A percentile compares a stretch with the other conserved stretches of the same genome.
These are phyloP conservation scores for Paraconiothyrium brasiliense DNA, from an alignment of 2,329 filamentous ascomycete species.

Conservation along the genomic window DNA sequence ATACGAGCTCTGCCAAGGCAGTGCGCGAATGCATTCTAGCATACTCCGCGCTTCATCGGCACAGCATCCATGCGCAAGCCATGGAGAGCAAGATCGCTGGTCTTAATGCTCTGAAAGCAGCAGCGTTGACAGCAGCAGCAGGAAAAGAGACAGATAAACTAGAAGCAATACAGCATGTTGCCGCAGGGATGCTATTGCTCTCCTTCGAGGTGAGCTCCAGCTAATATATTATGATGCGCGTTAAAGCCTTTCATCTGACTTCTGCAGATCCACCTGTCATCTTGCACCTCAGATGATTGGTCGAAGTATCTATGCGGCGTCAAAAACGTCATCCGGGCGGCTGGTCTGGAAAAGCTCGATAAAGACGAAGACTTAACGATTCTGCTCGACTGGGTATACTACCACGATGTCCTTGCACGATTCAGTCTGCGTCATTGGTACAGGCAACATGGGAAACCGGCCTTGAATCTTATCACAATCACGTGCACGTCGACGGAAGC, in stretches of 20 bases:
- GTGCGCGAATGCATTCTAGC: conserved; percentile 22
- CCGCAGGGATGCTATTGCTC: conserved; percentile 25
- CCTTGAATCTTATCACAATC: neutral
- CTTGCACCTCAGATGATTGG: conserved; percentile 24
- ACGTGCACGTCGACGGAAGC: neutral
- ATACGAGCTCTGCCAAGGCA: conserved; percentile 19
- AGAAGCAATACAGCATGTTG: conserved; percentile 25
- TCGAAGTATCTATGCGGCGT: conserved; percentile 20
- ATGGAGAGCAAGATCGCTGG: conserved; percentile 20
- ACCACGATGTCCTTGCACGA: conserved; percentile 27
- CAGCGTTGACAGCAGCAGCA: neutral
- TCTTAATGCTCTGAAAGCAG: conserved; percentile 13
- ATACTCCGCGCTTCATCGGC: conserved; percentile 25
- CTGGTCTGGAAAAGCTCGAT: conserved; percentile 5
- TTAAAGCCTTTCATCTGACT: too few species aligned
- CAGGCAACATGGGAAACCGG: conserved; percentile 4
- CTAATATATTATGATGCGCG: neutral
- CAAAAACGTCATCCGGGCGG: conserved; percentile 19
- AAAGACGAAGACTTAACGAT: conserved; percentile 16
- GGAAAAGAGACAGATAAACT: neutral
- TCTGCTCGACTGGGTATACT: conserved; percentile 29
- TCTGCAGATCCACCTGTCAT: conserved; percentile 17
- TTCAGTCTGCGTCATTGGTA: conserved; percentile 26
- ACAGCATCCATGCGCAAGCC: conserved; percentile 23
- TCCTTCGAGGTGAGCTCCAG: conserved; percentile 21